Percentiles rank a stretch among this genome's conserved stretches.
These are phyloP conservation scores for Candolleomyces aberdarensis DNA, from an alignment of 768 basidiomycete species.

Conservation along the genomic window DNA sequence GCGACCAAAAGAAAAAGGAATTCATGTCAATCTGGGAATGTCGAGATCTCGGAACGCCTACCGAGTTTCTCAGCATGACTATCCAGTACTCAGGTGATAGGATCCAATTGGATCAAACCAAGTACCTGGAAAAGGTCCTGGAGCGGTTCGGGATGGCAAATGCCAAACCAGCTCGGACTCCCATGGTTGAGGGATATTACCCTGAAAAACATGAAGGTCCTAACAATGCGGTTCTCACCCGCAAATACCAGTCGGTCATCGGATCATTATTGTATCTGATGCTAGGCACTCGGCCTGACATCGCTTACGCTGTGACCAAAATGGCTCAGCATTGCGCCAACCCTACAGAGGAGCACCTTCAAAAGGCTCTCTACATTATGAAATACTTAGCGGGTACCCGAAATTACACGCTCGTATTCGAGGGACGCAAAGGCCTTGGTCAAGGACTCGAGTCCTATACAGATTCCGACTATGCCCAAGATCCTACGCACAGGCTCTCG, in stretches of 20 bases:
- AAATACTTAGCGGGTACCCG: constrained; percentile 3
- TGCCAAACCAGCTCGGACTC: constrained; percentile 4
- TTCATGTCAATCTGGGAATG: constrained; percentile 23
- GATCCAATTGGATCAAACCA: constrained; percentile 15
- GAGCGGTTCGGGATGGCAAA: neutral
- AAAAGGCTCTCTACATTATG: neutral
- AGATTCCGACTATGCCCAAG: constrained; percentile 9
- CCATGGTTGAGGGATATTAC: neutral
- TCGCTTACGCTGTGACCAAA: constrained; percentile 13
- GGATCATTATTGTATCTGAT: constrained; percentile 15
- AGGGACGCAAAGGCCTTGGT: neutral
- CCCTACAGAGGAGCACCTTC: constrained; percentile 7
- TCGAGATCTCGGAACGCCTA: constrained; percentile 14
- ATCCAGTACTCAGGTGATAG: constrained; percentile 1
- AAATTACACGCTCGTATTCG: constrained; percentile 3
- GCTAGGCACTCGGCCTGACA: constrained; percentile 14
- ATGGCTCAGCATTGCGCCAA: constrained; percentile 7
- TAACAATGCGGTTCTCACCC: neutral
- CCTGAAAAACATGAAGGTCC: neutral
- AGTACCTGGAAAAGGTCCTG: constrained; percentile 10
- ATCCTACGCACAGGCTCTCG: constrained; percentile 16
- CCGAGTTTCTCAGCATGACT: constrained; percentile 17
- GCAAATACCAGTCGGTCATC: neutral
- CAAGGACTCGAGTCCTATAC: constrained; percentile 4
- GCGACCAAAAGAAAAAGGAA: constrained; percentile 4